phyloP scores from a whole-genome alignment of 192 early-diverging fungal species.

The Geosiphon pyriformis region DNA sequence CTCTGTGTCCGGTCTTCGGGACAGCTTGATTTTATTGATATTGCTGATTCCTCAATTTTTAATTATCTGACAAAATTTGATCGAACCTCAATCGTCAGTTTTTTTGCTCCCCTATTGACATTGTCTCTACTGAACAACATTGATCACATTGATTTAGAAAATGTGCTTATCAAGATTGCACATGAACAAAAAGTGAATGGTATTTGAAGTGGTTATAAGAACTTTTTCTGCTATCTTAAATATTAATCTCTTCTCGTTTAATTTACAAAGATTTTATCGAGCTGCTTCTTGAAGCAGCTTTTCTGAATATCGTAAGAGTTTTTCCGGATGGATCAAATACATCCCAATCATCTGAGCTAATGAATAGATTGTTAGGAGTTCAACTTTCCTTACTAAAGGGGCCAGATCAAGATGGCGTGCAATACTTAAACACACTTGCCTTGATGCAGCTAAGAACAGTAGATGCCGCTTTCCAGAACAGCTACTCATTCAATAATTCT shows the following conservation, averaged over 20 bases:
- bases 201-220: too few species aligned
- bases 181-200: neutral
- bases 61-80: neutral
- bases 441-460: conserved; percentile 7
- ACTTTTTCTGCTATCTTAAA: too few species aligned
- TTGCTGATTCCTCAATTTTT: neutral
- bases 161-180: conserved; percentile 8
- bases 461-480: conserved; percentile 4
- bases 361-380: conserved; percentile 12
- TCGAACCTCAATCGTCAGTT: neutral
- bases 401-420: conserved; percentile 4
- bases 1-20: neutral
- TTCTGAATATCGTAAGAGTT: conserved; percentile 4
- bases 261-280: conserved; percentile 13
- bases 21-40: conserved; percentile 17
- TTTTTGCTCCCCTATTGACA: conserved; percentile 1
- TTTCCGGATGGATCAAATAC: neutral
- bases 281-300: neutral
- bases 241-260: too few species aligned
- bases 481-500: neutral
- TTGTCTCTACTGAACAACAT: conserved; percentile 15
- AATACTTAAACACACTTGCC: conserved; percentile 9
- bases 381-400: conserved; percentile 17
- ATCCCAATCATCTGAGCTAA: conserved; percentile 1
- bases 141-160: conserved; percentile 21